These are phyloP conservation scores for Suhomyces guaymorum DNA, from an alignment of 1,139 yeast species.

Conservation along the genomic window DNA sequence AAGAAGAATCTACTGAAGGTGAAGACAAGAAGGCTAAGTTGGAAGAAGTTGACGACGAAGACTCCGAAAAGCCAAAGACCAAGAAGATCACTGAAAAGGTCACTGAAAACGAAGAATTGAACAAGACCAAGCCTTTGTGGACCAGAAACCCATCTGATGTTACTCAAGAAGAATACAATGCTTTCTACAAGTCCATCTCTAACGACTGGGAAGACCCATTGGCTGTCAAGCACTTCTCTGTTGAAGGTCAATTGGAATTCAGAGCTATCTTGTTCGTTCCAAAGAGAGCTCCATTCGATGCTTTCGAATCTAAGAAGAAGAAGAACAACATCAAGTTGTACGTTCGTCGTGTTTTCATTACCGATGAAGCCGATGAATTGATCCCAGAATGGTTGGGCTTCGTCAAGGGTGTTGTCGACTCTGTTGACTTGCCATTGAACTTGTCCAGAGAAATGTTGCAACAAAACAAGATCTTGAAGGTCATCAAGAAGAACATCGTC, in stretches of 20 bases:
- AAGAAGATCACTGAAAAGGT: slow-evolving; percentile 84
- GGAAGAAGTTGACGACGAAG: slow-evolving; percentile 70
- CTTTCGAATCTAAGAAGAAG: slow-evolving; percentile 98
- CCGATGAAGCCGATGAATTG: slow-evolving; percentile 98
- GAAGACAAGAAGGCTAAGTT: slow-evolving; percentile 62
- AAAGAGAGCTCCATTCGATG: slow-evolving; percentile 98
- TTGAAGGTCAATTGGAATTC: slow-evolving; percentile 99
- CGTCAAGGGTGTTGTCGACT: slow-evolving; percentile 98
- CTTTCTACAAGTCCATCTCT: slow-evolving; percentile 98
- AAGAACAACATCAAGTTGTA: slow-evolving; percentile 97
- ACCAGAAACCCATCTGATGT: slow-evolving; percentile 98
- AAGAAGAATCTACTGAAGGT: slow-evolving; percentile 53
- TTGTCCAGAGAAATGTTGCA: slow-evolving; percentile 99
- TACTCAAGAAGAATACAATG: slow-evolving; percentile 97
- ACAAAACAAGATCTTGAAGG: slow-evolving; percentile 99
- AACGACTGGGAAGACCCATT: slow-evolving; percentile 99
- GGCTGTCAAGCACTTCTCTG: slow-evolving; percentile 99
- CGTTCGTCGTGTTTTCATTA: slow-evolving; percentile 99
- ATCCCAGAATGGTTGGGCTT: slow-evolving; percentile 99
- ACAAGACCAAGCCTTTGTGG: slow-evolving; percentile 99
- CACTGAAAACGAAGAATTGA: slow-evolving; percentile 92
- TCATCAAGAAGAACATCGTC: slow-evolving; percentile 97
- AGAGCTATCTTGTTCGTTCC: slow-evolving; percentile 97
- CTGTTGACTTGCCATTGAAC: slow-evolving; percentile 99
- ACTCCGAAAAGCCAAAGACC: slow-evolving; percentile 65